Evolutionary conservation across 139 green algal genomes (phyloP), one percentile per base, ranked within the genome.

Genomic region (Coccomyxa sp.): DNA sequence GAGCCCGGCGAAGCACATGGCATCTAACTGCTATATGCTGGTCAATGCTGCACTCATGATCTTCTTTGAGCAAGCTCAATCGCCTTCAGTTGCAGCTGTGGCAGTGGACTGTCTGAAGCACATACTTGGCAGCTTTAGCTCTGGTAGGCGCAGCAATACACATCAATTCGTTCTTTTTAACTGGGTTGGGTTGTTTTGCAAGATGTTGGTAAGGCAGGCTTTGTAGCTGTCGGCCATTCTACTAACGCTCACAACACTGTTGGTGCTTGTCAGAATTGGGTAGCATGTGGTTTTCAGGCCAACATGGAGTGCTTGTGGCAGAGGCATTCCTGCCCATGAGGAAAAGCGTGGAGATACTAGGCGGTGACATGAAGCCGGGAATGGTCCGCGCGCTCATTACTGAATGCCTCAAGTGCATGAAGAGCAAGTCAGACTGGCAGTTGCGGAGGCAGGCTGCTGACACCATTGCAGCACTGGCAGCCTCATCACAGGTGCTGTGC

Each of bases 371-470:
- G 75, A 25, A 67, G 76, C 82, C 82, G 21, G 32, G 13, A 30
- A 77, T 58, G 58, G 59, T 80, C 28, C 28, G 57, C 45, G 28
- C 27, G 25, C 67, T 81, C 3, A 75, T 85, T 13, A 28, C 66
- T 10, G 58, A 77, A 28, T 85, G 82, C 82, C 17, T 81, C 30
- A 71, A 85, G n/a, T 30, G 76, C 31, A 81, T 81, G 7, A 81
- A 32, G 23, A 58, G 67, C 13, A 81, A 77, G 75, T 60, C 38
- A 10, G 75, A 81, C 31, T 85, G 82, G 82, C 82, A 82, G 58
- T 58, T 85, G 58, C 82, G 82, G n/a, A 81, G 58, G 59, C 76
- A 81, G 58, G 82, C 82, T 67, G 58, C 77, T 38, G 82, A 85
- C 58, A 77, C 82, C 16, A 58, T 85, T 58, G 67, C 67, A 58